Evolutionary conservation across 345 rosid species (phyloP).

Genomic region (Acer saccharum): DNA sequence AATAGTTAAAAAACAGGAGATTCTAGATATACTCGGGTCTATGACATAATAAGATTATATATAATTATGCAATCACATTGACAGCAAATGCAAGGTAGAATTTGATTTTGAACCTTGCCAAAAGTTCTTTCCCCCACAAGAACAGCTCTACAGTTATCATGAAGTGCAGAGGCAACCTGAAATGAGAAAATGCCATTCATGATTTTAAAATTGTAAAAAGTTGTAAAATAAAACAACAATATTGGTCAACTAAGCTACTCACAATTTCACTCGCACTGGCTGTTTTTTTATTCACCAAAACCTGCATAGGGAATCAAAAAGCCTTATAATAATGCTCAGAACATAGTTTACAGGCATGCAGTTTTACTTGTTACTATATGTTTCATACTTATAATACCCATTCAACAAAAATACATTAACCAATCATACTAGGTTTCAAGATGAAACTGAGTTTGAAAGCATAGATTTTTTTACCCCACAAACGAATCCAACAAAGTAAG

Average conservation of each 20-base stretch:
- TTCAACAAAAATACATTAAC: not conserved
- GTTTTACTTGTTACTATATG: not conserved
- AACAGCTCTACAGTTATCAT: slow-evolving; percentile 95
- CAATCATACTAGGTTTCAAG: not conserved
- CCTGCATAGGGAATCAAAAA: slow-evolving; percentile 40
- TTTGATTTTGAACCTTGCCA: slow-evolving; percentile 69
- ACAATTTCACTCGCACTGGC: slow-evolving; percentile 99
- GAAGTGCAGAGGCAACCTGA: slow-evolving; percentile 98
- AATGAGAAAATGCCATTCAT: slow-evolving; percentile 20
- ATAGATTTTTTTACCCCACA: not conserved
- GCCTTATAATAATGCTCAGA: not conserved
- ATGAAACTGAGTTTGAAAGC: not conserved
- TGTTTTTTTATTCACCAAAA: slow-evolving; percentile 87
- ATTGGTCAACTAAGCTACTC: slow-evolving; percentile 30
- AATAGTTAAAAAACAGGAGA: not conserved
- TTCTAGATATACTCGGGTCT: not conserved
- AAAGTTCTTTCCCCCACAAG: slow-evolving; percentile 91
- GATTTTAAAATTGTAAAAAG: slow-evolving; percentile 8
- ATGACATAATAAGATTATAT: not conserved
- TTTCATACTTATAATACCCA: not conserved
- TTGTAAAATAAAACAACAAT: slow-evolving; percentile 5
- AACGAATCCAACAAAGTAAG: not conserved
- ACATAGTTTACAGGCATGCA: not conserved
- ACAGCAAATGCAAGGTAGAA: not conserved
- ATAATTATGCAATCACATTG: not conserved